These are phyloP conservation scores for Arthrobotrys sinensis DNA, from an alignment of 2,329 filamentous ascomycete species.

Conservation along the genomic window DNA sequence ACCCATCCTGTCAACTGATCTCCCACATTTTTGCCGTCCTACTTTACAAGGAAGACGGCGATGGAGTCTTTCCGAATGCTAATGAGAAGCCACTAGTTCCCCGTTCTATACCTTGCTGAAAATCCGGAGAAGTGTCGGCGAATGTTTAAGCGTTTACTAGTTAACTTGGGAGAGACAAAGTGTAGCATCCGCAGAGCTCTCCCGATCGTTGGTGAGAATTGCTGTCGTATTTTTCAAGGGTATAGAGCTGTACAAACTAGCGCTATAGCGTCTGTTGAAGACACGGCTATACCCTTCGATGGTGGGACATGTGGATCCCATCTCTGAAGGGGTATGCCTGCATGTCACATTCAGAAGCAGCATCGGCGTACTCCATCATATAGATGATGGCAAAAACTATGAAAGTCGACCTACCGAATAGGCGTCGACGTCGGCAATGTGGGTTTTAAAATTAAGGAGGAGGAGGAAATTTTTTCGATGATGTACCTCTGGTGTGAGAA, in stretches of 20 bases:
- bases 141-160: constrained; percentile 11
- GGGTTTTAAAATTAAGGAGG: constrained; percentile 47
- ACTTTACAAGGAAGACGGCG: constrained; percentile 13
- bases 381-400: constrained; percentile 26
- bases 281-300: constrained; percentile 37
- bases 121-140: constrained; percentile 49
- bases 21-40: constrained; percentile 33
- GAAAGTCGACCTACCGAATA: neutral
- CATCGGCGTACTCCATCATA: constrained; percentile 25
- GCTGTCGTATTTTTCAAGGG: constrained; percentile 28
- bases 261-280: constrained; percentile 30
- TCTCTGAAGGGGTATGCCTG: constrained; percentile 40
- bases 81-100: neutral
- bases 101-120: constrained; percentile 42
- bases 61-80: constrained; percentile 56
- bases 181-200: constrained; percentile 29
- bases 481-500: constrained; percentile 20
- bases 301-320: constrained; percentile 44
- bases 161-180: neutral
- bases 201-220: constrained; percentile 26
- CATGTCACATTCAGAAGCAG: constrained; percentile 37
- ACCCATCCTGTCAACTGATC: constrained; percentile 45
- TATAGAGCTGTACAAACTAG: constrained; percentile 9
- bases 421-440: constrained; percentile 11
- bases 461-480: constrained; percentile 21